phyloP scores from a whole-genome alignment of 768 basidiomycete genomes.

The Hericium alpestre region DNA sequence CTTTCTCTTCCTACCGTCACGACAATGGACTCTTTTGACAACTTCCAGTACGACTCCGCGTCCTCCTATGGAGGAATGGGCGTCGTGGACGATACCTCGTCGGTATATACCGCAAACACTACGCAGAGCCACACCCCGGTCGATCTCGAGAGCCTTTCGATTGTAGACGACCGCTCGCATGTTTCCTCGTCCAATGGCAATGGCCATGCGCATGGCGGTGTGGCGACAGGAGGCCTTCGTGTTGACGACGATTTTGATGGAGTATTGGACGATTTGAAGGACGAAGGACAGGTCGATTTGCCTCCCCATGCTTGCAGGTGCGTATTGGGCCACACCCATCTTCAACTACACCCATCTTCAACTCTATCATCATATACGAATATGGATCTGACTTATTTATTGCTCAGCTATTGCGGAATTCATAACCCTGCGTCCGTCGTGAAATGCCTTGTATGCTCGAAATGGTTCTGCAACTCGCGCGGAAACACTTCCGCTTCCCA shows the following conservation, averaged over 20 bases:
- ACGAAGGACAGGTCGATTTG: constrained; percentile 65
- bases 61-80: constrained; percentile 69
- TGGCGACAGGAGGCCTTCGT: constrained; percentile 21
- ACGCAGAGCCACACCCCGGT: constrained; percentile 33
- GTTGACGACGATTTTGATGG: constrained; percentile 85
- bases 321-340: not conserved
- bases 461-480: constrained; percentile 98
- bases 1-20: constrained; percentile 2
- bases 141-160: constrained; percentile 58
- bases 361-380: constrained; percentile 1
- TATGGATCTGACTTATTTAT: constrained; percentile 2
- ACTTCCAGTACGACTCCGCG: constrained; percentile 76
- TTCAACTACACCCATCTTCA: not conserved
- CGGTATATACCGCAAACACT: constrained; percentile 69
- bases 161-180: constrained; percentile 48
- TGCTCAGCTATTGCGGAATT: constrained; percentile 86
- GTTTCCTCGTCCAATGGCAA: constrained; percentile 6
- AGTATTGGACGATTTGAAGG: constrained; percentile 82
- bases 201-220: constrained; percentile 22
- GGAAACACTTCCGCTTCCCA: constrained; percentile 97
- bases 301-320: constrained; percentile 95
- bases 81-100: constrained; percentile 70
- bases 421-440: constrained; percentile 96
- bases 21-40: constrained; percentile 74
- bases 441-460: constrained; percentile 83